These are phyloP conservation scores for Hyaloscypha variabilis DNA, from an alignment of 495 filamentous ascomycete species.

Conservation along the genomic window DNA sequence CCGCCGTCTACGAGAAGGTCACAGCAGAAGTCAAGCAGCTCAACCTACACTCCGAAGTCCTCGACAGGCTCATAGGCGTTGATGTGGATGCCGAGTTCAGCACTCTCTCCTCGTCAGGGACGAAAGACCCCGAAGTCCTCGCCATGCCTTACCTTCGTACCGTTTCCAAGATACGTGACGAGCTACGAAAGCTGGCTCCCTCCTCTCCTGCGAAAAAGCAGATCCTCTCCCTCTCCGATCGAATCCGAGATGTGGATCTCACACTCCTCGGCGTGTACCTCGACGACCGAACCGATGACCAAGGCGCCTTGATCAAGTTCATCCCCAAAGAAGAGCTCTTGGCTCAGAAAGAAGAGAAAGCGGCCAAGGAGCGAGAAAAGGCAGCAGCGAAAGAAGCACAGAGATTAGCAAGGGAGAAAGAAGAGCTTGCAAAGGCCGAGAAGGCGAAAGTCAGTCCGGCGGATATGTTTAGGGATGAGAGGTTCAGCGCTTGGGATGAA, in stretches of 20 bases:
- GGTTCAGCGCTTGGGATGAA: slow-evolving; percentile 79
- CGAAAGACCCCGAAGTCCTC: slow-evolving; percentile 48
- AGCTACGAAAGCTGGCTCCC: slow-evolving; percentile 63
- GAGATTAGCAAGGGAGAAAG: slow-evolving; percentile 36
- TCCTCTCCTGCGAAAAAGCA: slow-evolving; percentile 57
- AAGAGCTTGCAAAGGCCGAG: slow-evolving; percentile 54
- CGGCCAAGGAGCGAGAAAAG: slow-evolving; percentile 52
- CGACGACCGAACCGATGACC: slow-evolving; percentile 70
- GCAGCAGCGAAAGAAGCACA: slow-evolving; percentile 53
- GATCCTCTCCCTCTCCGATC: slow-evolving; percentile 72
- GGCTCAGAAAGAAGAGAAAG: slow-evolving; percentile 54
- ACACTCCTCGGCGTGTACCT: slow-evolving; percentile 82
- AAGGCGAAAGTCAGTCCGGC: slow-evolving; percentile 70
- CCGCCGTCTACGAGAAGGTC: slow-evolving; percentile 40
- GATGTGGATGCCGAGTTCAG: slow-evolving; percentile 43
- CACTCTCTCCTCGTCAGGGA: slow-evolving; percentile 38
- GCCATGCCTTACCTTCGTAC: slow-evolving; percentile 67
- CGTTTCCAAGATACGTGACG: slow-evolving; percentile 67
- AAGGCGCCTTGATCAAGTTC: slow-evolving; percentile 82
- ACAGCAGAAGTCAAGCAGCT: slow-evolving; percentile 41
- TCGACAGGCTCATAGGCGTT: slow-evolving; percentile 33
- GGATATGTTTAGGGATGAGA: slow-evolving; percentile 69
- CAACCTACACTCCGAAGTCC: slow-evolving; percentile 31
- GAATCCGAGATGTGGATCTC: slow-evolving; percentile 77
- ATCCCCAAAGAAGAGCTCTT: slow-evolving; percentile 72